Evolutionary conservation across 1,139 yeast species (phyloP), one percentile per base, ranked within the genome.

Genomic region (Debaryomyces sp.): DNA sequence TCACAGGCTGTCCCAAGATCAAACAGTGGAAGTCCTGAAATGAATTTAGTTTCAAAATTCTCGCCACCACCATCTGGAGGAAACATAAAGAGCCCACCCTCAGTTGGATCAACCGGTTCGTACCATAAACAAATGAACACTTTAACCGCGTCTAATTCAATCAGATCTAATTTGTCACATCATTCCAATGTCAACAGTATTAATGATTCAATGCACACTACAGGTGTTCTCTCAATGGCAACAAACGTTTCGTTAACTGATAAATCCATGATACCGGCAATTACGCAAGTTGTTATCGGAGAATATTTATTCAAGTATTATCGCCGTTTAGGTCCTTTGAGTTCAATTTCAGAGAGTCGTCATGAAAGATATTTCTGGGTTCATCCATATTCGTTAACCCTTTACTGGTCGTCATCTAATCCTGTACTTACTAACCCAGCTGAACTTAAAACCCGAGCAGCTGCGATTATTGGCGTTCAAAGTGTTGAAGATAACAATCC

Each of bases 301-400:
- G 98, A 92, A 64, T 90, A 85, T 56, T 73, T 91, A 53, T 87
- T 80, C 80, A 94, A 94, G 67, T 92, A 94, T 64, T 89, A 87
- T 66, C 84, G 96, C 46, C 81, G 84, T 52, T 72, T 88, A 50
- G 89, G 95, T 10, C 87, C 90, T n/a, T 77, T 89, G 48, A 81
- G 87, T 46, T 82, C 90, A 1, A 80, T 90, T 40, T 81, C 95
- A 0, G 94, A 88, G 49, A 81, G 81, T 45, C 81, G 98, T 51
- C 99, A 94, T 62, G 95, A 88, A 63, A 79, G 98, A 55, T 94
- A 84, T 68, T 94, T 94, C 78, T 94, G 98, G 98, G 84, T 94
- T 38, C 96, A 94, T 68, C 99, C 99, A 7, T 92, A 91, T 66
- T 87, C 96, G 4, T 72, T 90, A 71, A 89, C 97, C 0, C 75